Evolutionary conservation across 495 filamentous ascomycete genomes (phyloP), one percentile per base, ranked within the genome.

Genomic region (Neurospora discreta): DNA sequence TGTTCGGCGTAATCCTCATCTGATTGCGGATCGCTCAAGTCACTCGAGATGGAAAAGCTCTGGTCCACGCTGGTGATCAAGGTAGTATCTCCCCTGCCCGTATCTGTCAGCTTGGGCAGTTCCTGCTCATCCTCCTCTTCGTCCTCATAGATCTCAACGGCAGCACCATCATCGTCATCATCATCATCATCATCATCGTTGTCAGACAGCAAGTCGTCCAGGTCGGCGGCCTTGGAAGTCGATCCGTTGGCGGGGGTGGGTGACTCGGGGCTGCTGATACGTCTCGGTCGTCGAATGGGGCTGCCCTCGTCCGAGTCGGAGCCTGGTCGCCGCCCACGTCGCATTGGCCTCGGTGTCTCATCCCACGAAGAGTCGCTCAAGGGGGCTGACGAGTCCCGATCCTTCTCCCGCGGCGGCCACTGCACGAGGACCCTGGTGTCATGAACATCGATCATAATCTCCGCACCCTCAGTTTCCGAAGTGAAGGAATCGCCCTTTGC

Each of bases 391-490:
- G 84, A 85, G 74, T 88, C 85, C 65, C 87, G 84, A 76, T 88
- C 90, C 60, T 84, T 81, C 71, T 89, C 87, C 67, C 79, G 84
- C 71, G 82, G 87, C 38, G 95, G 95, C 95, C 95, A 99, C 79
- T 88, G 87, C 69, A 99, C 81, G 79, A 97, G 82, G 8, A 98
- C 94, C 65, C 95, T 89, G 68, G 95, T 90, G 76, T 98, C 94
- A 71, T 96, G 93, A 39, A 98, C 93, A 83, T 98, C 94, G 71
- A 98, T 83, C 91, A 99, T 96, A 77, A 99, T 94, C 77, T 97
- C 93, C 41, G 89, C 90, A 77, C 90, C 86, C 78, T 95, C 93
- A 52, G 93, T 94, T 81, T 97, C 93, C 70, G 94, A 97, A 36
- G 89, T 91, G 81, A 97, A 99, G 38, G 89, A 90, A 80, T 97